These are phyloP conservation scores for Blastobotrys parvus DNA, from an alignment of 805 yeast genomes.

Conservation along the genomic window DNA sequence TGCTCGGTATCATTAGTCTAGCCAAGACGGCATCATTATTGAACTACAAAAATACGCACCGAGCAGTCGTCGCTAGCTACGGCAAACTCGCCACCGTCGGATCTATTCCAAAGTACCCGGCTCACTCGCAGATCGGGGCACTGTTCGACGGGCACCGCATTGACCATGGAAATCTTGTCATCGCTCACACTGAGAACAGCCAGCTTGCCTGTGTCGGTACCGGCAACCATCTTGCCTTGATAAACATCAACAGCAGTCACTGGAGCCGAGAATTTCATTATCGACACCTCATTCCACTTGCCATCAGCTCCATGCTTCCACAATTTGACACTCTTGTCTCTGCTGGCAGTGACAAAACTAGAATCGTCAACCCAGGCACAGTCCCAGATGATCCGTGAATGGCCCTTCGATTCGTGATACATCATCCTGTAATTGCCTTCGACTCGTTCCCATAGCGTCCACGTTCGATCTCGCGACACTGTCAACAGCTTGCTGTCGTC, in stretches of 20 bases:
- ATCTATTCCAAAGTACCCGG: conserved; percentile 48
- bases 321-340: conserved; percentile 71
- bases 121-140: conserved; percentile 60
- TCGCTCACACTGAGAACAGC: conserved; percentile 31
- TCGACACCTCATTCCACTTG: conserved; percentile 29
- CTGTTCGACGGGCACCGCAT: conserved; percentile 46
- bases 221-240: conserved; percentile 43
- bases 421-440: conserved; percentile 31
- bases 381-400: conserved; percentile 91
- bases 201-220: conserved; percentile 63
- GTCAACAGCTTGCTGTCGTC: conserved; percentile 56
- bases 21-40: too few species aligned
- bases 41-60: conserved; percentile 29
- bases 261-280: conserved; percentile 44
- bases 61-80: conserved; percentile 63
- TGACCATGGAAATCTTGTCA: conserved; percentile 5
- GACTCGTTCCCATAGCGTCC: conserved; percentile 59
- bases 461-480: conserved; percentile 85
- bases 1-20: too few species aligned
- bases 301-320: conserved; percentile 44
- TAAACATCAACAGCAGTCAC: conserved; percentile 58
- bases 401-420: conserved; percentile 58
- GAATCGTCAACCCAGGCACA: conserved; percentile 59
- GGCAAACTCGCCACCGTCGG: conserved; percentile 35
- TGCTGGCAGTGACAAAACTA: conserved; percentile 68